Evolutionary conservation across 2,329 filamentous ascomycete genomes (phyloP), one percentile per base, ranked within the genome.

Genomic region (Cladophialophora carrionii): DNA sequence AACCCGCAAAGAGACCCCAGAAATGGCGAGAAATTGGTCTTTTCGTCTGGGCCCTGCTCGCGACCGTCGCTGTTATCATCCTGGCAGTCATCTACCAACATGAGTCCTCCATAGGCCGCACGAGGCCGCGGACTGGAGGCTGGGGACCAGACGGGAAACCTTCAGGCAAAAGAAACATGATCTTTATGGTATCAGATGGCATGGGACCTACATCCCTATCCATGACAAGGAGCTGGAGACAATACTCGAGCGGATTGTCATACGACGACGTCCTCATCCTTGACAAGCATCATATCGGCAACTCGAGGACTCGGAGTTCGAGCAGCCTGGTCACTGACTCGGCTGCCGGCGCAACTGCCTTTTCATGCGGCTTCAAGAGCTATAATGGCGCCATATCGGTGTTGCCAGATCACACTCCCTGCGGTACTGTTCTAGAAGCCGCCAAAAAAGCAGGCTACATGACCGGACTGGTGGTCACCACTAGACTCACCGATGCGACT

Each of bases 101-200:
- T 72, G 82, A 87, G 67, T 80, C 84, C 62, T 83, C 81, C 10
- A 71, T 76, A 48, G 73, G 69, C 63, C 74, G 74, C 57, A 63
- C 74, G 68, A 70, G 61, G 66, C 37, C 67, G 68, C 10, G 72
- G 70, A 64, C 71, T 62, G 65, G 69, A 56, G 71, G 72, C 53
- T 79, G 77, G 77, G 76, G 76, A 10, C 74, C 76, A 32, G 73
- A 73, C 63, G 76, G 76, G 22, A 81, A 79, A 68, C 81, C 82
- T 62, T 78, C 73, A 31, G 86, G 87, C 59, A 99, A 98, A 83
- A 86, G 91, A 61, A 99, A 98, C 78, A 83, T 99, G 60, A 89
- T 99, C 72, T 98, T 99, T 82, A 99, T 99, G 95, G 94, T 99
- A 43, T 96, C 92, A 0, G 95, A 99, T 77, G 95, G 95, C 74